phyloP scores from a whole-genome alignment of 169 alveolate genomes.

The Miamiensis avidus region DNA sequence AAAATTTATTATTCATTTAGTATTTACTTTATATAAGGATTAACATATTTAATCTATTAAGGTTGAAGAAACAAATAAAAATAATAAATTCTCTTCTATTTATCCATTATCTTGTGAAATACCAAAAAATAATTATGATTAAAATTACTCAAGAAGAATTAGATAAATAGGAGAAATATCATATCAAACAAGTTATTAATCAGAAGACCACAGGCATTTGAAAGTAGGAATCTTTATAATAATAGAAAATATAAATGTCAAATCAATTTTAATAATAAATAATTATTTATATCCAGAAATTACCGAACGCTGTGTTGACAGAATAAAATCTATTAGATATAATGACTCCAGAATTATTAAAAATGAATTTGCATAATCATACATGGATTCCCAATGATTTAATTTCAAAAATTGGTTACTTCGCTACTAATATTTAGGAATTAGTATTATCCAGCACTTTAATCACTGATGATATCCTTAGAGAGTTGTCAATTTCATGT shows the following conservation, averaged over 20 bases:
- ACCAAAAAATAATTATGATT: conserved; percentile 1
- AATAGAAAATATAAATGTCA: neutral
- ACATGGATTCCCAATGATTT: conserved; percentile 44
- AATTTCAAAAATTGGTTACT: conserved; percentile 39
- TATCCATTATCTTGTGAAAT: conserved; percentile 14
- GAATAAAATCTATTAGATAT: conserved; percentile 41
- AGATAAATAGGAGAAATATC: conserved; percentile 42
- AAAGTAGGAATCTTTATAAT: conserved; percentile 19
- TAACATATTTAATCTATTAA: neutral
- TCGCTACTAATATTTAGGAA: conserved; percentile 42
- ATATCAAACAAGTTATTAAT: conserved; percentile 28
- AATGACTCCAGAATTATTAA: conserved; percentile 9
- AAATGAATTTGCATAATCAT: conserved; percentile 36
- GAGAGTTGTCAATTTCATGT: conserved; percentile 40
- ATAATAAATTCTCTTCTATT: neutral
- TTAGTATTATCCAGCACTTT: conserved; percentile 32
- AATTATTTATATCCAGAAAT: too few relatives aligned
- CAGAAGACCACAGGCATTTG: conserved; percentile 37
- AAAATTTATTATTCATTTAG: neutral
- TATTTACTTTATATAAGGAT: conserved; percentile 9
- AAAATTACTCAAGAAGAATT: conserved; percentile 29
- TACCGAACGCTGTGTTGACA: conserved; percentile 33
- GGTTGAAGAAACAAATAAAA: conserved; percentile 25
- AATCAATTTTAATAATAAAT: too few relatives aligned
- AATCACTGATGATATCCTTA: conserved; percentile 34